Evolutionary conservation across 2,329 filamentous ascomycete genomes (phyloP), one percentile per base, ranked within the genome.

Genomic region (Domatiomyces catenatus): DNA sequence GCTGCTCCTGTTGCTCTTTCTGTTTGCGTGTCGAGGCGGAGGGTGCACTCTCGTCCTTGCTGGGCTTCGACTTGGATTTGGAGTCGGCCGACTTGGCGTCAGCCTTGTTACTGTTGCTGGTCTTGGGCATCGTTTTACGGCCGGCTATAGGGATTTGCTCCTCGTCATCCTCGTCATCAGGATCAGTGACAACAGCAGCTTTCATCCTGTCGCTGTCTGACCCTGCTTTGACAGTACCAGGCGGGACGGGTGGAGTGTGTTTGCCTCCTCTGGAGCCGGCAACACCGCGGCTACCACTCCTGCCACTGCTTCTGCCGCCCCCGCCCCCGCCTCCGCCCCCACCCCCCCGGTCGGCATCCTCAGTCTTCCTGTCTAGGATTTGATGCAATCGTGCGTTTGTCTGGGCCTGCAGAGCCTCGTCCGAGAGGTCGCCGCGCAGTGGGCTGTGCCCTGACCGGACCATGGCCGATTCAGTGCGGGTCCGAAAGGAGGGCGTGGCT

Each of bases 111-210:
- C 48, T 70, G 63, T 54, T 48, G 8, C 75, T 26, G 75, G 69
- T 8, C 74, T 60, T 52, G 12, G 47, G 43, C 67, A 70, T 69
- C 64, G 70, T 75, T 62, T 73, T 77, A 59, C 69, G 70, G 5
- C 76, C 77, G 0, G 77, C 73, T 53, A 76, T 72, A 22, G 70
- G 65, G 56, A 71, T 74, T 55, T 73, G 71, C 48, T 69, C 68
- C 46, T 66, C 64, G 32, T 10, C 22, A 3, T 47, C n/a, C 28
- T 10, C 22, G 2, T 47, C n/a, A 12, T 36, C 8, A 12, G 71
- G 59, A 51, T 60, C 28, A 59, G 60, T 28, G 60, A 55, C 28
- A 55, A 56, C 17, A 54, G 52, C 44, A 61, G 58, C 22, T 28
- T 22, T 76, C 75, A 65, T 71, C 62, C 60, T 12, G 52, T 52